A percentile compares a stretch with the other conserved stretches of the same genome.
Evolutionary conservation across 176 grass and related monocot species (phyloP).

Genomic region (Phoenix roebelenii): DNA sequence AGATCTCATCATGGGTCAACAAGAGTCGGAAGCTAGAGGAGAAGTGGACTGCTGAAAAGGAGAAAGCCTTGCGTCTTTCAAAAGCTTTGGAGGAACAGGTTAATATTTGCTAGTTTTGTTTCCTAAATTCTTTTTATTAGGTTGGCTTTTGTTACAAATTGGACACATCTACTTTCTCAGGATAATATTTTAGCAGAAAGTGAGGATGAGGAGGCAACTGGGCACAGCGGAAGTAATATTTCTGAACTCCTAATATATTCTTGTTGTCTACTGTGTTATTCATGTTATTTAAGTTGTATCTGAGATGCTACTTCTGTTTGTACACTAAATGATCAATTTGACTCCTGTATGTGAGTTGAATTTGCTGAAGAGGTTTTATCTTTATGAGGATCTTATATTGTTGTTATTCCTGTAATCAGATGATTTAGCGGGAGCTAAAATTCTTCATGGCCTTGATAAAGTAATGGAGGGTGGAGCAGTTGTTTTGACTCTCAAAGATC

Average conservation of each 20-base stretch:
- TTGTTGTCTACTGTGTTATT: background rate
- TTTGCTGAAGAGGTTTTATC: background rate
- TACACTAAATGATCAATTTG: background rate
- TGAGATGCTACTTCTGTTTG: background rate
- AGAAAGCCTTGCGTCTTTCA: conserved; percentile 67
- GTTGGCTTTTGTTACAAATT: background rate
- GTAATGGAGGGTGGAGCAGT: conserved; percentile 90
- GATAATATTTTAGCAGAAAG: conserved; percentile 78
- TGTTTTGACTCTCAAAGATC: conserved; percentile 93
- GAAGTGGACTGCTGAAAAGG: conserved; percentile 56
- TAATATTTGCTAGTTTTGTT: background rate
- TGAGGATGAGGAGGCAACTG: conserved; percentile 30
- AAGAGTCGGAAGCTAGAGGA: conserved; percentile 77
- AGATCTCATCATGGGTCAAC: conserved; percentile 76
- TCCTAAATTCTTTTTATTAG: background rate
- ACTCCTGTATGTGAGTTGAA: no score
- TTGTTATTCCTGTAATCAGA: conserved; percentile 29
- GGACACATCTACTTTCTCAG: conserved; percentile 31
- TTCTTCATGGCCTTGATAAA: conserved; percentile 95
- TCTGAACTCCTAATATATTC: conserved; percentile 7
- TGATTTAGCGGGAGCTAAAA: conserved; percentile 84
- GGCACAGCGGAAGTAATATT: conserved; percentile 26
- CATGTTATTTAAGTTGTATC: background rate
- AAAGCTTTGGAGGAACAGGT: conserved; percentile 87
- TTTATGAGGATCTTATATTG: conserved; percentile 13